Evolutionary conservation across 768 basidiomycete genomes (phyloP), one percentile per base, ranked within the genome.

Genomic region (Hypholoma fasciculare): DNA sequence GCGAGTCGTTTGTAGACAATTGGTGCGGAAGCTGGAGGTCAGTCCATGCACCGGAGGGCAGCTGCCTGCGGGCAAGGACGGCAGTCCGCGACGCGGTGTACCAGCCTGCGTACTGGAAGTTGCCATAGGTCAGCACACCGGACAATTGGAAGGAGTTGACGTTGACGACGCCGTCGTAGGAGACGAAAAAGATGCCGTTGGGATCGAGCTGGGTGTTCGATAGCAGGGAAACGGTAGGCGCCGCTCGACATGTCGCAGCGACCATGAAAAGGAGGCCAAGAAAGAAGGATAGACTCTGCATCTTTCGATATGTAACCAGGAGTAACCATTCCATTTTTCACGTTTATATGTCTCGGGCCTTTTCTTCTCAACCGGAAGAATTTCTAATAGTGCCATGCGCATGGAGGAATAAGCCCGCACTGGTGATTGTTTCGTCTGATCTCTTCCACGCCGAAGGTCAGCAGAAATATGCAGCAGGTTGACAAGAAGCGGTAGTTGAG

Each of bases 131-230:
- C 26, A 79, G 63, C 1, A 79, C 75, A 5, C 66, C 77, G 13
- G 75, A 77, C 12, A 76, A 68, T 51, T 79, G 78, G 70, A 81
- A 81, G 4, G 76, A 77, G 66, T 81, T 74, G 61, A 78, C 75
- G 56, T 79, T 79, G 42, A 81, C 77, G 40, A 81, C 72, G 9
- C 78, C 78, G 55, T 81, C 79, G 53, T 71, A 81, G 1, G 77
- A 78, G 46, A 79, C 64, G 58, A 79, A 80, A 63, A 75, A 81
- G 42, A 79, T 68, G 9, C 78, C 76, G 39, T 72, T 71, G 0
- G 71, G 19, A 54, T 81, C 79, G 13, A 79, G 71, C 26, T 70
- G 63, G 12, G 69, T 72, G 58, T 77, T 77, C 8, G 72, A 69
- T 26, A 74, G 63, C 26, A 77, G 62, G n/a, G 75, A 74, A 26